phyloP scores from a whole-genome alignment of 129 eudicot genomes.

The Erigeron canadensis region DNA sequence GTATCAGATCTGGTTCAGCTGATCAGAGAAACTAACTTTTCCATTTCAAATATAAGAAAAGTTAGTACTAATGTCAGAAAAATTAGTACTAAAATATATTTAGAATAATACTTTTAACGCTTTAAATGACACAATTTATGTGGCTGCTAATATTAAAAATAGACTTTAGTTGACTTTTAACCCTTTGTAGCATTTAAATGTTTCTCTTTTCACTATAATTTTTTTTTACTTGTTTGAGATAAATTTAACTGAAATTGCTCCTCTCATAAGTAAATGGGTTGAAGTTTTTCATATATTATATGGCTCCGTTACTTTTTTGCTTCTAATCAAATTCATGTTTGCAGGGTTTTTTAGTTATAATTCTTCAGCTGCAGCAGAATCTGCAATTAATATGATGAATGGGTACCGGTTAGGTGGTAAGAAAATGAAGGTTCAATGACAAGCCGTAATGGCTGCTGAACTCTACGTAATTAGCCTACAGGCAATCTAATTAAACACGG shows the following conservation, averaged over 20 bases:
- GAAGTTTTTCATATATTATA: neutral
- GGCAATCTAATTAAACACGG: conserved; percentile 27
- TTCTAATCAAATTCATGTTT: conserved; percentile 23
- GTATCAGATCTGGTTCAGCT: neutral
- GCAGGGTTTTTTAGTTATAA: conserved; percentile 96
- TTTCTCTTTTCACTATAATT: neutral
- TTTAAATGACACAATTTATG: neutral
- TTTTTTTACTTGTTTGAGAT: neutral
- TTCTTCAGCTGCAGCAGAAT: conserved; percentile 69
- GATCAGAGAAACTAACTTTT: neutral
- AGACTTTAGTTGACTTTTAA: neutral
- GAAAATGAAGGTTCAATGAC: conserved; percentile 81
- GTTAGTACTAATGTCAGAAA: too few species aligned
- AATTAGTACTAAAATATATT: too few species aligned
- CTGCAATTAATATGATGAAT: conserved; percentile 84
- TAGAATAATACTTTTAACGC: neutral
- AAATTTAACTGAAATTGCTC: neutral
- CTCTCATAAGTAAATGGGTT: neutral
- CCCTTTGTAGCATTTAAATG: neutral
- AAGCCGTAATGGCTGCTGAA: too few species aligned
- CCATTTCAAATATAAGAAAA: too few species aligned
- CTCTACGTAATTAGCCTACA: neutral
- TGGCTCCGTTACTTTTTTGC: neutral
- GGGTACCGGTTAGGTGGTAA: conserved; percentile 89
- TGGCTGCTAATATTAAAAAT: neutral